phyloP scores from a whole-genome alignment of 495 filamentous ascomycete genomes.

The Penicillium lagena region DNA sequence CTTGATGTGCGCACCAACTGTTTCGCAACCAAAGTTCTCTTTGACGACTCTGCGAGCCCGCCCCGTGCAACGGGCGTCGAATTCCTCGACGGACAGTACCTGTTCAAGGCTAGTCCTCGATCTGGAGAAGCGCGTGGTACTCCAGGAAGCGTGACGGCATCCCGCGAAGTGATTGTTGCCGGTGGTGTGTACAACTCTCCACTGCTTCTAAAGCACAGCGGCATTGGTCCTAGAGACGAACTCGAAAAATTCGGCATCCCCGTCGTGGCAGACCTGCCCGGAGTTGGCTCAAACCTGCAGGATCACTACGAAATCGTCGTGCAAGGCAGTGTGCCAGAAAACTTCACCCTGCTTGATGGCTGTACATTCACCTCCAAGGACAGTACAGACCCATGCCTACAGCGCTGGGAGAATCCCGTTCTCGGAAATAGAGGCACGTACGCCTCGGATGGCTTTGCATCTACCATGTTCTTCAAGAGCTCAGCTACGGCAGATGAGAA shows the following conservation, averaged over 20 bases:
- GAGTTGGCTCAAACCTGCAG: slow-evolving; percentile 62
- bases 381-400: slow-evolving; percentile 37
- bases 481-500: slow-evolving; percentile 28
- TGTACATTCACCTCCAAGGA: too few relatives aligned
- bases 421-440: slow-evolving; percentile 42
- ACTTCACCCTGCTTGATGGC: background rate
- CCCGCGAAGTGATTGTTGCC: slow-evolving; percentile 51
- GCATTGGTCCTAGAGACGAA: slow-evolving; percentile 48
- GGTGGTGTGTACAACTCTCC: slow-evolving; percentile 58
- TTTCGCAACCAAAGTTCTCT: slow-evolving; percentile 54
- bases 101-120: slow-evolving; percentile 54
- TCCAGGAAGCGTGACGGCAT: slow-evolving; percentile 39
- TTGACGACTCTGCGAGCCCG: slow-evolving; percentile 34
- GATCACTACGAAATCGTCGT: slow-evolving; percentile 53
- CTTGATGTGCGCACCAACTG: slow-evolving; percentile 55
- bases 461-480: slow-evolving; percentile 41
- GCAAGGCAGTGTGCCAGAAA: slow-evolving; percentile 25
- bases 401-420: slow-evolving; percentile 31
- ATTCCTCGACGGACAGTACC: slow-evolving; percentile 50
- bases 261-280: slow-evolving; percentile 47
- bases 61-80: slow-evolving; percentile 56
- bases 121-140: slow-evolving; percentile 23
- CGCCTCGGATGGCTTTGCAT: slow-evolving; percentile 39
- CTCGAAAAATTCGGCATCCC: slow-evolving; percentile 42
- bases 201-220: slow-evolving; percentile 57